A percentile compares a stretch with the other conserved stretches of the same genome.
Conservation (phyloP, 257 asterid species). For the Sherardia arvensis region DNA sequence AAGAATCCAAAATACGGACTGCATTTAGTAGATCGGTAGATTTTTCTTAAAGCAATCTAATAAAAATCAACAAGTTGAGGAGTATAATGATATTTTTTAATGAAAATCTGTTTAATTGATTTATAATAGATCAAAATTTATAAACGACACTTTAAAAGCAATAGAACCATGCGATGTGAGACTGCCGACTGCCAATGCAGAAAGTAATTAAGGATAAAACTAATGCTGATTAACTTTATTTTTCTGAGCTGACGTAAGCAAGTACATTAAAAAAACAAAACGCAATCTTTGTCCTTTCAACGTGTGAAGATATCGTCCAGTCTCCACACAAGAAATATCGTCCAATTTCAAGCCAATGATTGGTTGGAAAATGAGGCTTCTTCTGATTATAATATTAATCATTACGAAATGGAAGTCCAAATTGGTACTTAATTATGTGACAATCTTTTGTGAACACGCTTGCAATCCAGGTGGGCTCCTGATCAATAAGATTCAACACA, state of each 20-base stretch:
- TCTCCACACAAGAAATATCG: background rate
- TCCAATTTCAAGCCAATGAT: background rate
- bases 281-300: background rate
- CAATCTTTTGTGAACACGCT: constrained; percentile 13
- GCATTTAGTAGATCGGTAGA: no score
- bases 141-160: no score
- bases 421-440: background rate
- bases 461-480: constrained; percentile 15
- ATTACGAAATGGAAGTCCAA: background rate
- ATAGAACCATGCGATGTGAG: no score
- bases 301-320: no score
- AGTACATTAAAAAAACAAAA: background rate
- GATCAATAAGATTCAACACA: no score
- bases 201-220: background rate
- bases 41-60: no score
- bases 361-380: constrained; percentile 2
- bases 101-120: no score
- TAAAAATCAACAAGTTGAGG: no score
- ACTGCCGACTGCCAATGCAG: no score
- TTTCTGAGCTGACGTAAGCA: constrained; percentile 1
- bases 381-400: constrained; percentile 1
- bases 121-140: no score
- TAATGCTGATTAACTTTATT: background rate
- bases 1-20: no score
- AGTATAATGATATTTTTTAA: no score